phyloP scores from a whole-genome alignment of 441 rosid genomes.

The Iberis amara region DNA sequence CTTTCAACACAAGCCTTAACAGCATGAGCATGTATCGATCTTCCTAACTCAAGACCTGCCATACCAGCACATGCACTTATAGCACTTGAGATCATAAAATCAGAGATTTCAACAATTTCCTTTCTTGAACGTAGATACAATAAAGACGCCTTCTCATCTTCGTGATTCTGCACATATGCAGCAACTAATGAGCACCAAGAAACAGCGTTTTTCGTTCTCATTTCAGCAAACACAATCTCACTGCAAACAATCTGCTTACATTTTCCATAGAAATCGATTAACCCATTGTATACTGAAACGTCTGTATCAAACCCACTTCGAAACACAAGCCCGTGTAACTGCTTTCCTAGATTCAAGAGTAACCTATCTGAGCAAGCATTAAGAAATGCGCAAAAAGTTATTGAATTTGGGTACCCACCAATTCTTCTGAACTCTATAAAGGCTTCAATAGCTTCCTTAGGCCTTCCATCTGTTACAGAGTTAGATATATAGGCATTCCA shows the following conservation, averaged over 20 bases:
- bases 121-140: slow-evolving; percentile 43
- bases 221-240: slow-evolving; percentile 47
- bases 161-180: slow-evolving; percentile 64
- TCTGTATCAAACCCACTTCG: slow-evolving; percentile 46
- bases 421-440: slow-evolving; percentile 49
- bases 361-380: slow-evolving; percentile 62
- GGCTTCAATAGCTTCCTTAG: slow-evolving; percentile 42
- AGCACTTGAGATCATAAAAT: slow-evolving; percentile 65
- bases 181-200: slow-evolving; percentile 80
- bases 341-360: slow-evolving; percentile 46
- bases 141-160: slow-evolving; percentile 65
- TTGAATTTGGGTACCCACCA: slow-evolving; percentile 59
- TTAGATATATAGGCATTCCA: slow-evolving; percentile 79
- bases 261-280: slow-evolving; percentile 79
- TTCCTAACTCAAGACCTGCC: slow-evolving; percentile 62
- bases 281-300: slow-evolving; percentile 62
- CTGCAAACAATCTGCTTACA: slow-evolving; percentile 48
- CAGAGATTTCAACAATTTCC: slow-evolving; percentile 49
- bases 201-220: slow-evolving; percentile 55
- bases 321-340: slow-evolving; percentile 57
- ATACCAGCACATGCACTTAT: slow-evolving; percentile 71
- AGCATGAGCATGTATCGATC: slow-evolving; percentile 63
- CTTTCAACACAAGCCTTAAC: slow-evolving; percentile 62
- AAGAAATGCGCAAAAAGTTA: slow-evolving; percentile 61
- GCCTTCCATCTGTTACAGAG: slow-evolving; percentile 54